Evolutionary conservation across 805 yeast species (phyloP).

Genomic region (Huiozyma sinensis): DNA sequence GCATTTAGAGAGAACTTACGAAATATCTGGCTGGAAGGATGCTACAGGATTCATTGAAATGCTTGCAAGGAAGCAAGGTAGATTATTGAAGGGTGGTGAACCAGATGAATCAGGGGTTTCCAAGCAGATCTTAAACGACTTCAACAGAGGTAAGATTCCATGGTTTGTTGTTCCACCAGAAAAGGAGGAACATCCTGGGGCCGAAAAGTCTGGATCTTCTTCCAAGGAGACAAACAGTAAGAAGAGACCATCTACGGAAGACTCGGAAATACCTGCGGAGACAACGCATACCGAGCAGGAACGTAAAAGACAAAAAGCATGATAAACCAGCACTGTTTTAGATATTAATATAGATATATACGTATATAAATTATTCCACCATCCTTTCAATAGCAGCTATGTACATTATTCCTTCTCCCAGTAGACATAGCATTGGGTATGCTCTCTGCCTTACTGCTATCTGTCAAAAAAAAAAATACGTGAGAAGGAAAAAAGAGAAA

Average conservation of each 20-base stretch:
- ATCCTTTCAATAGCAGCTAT: neutral
- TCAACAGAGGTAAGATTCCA: conserved; percentile 94
- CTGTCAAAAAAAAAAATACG: no score
- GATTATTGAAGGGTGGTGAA: conserved; percentile 92
- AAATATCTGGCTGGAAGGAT: conserved; percentile 79
- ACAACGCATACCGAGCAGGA: conserved; percentile 3
- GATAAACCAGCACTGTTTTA: neutral
- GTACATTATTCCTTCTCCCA: neutral
- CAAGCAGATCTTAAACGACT: conserved; percentile 81
- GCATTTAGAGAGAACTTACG: conserved; percentile 92
- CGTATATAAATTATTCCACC: no score
- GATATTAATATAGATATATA: neutral
- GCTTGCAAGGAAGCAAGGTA: conserved; percentile 86
- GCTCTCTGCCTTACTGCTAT: no score
- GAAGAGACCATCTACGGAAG: conserved; percentile 8
- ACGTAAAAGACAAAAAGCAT: conserved; percentile 3
- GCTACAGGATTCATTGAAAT: conserved; percentile 77
- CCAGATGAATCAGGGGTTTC: conserved; percentile 93
- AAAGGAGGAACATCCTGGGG: conserved; percentile 32
- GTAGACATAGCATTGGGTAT: no score
- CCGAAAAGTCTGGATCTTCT: no score
- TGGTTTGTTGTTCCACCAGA: conserved; percentile 96
- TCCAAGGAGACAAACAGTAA: neutral
- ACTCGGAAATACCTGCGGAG: conserved; percentile 7
- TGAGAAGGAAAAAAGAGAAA: no score